These are phyloP conservation scores for Solioccasus polychromus DNA, from an alignment of 768 basidiomycete species.

Conservation along the genomic window DNA sequence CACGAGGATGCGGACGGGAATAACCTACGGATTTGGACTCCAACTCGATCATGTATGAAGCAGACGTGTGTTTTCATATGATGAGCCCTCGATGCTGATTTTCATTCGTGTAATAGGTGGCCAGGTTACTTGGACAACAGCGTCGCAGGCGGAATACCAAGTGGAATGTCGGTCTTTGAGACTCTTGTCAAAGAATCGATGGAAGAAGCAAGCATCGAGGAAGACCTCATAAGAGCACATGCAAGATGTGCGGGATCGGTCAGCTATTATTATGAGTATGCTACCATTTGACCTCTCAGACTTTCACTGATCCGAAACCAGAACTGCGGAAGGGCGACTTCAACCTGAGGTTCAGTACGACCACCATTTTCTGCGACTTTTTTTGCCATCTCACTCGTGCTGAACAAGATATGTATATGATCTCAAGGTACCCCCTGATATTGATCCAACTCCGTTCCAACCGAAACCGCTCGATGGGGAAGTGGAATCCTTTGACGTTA, in stretches of 20 bases:
- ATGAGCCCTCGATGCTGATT: not conserved
- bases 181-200: constrained; percentile 85
- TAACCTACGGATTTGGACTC: constrained; percentile 74
- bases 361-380: not conserved
- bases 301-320: constrained; percentile 3
- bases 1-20: constrained; percentile 34
- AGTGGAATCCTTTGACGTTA: constrained; percentile 88
- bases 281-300: not conserved
- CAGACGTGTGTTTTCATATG: constrained; percentile 61
- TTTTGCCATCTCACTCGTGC: not conserved
- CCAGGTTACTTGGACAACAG: constrained; percentile 88
- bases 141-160: constrained; percentile 89
- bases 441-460: constrained; percentile 47
- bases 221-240: constrained; percentile 57
- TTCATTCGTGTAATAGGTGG: constrained; percentile 45
- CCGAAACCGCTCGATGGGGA: constrained; percentile 87
- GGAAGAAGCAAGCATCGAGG: constrained; percentile 87
- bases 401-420: constrained; percentile 77
- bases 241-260: constrained; percentile 64
- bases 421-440: constrained; percentile 57
- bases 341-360: constrained; percentile 84
- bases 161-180: constrained; percentile 69
- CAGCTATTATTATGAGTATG: constrained; percentile 73
- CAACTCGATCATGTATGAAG: constrained; percentile 81
- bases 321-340: constrained; percentile 50